Evolutionary conservation across 352 stramenopile genomes (phyloP), one percentile per base, ranked within the genome.

Genomic region (Elongisporangium senticosum): DNA sequence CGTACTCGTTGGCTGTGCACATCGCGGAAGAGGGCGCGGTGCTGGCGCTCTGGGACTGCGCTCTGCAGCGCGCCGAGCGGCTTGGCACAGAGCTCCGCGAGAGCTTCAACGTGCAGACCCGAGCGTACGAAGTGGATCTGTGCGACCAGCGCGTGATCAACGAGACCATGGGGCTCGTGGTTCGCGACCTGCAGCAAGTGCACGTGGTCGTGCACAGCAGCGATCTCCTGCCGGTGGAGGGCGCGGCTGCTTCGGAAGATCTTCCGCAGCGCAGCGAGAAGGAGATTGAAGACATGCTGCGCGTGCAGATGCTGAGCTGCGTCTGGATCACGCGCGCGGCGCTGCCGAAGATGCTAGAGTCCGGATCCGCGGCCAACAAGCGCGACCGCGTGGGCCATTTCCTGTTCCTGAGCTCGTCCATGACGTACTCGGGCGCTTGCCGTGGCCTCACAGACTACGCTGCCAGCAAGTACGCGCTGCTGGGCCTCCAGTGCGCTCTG

Each of bases 1-100:
- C 54, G 19, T 67, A 67, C 50, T 51, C 61, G 40, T 55, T 67
- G 13, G 61, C 56, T 0, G 56, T 67, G 20, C 61, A 67, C 7
- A 13, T 67, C 2, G 61, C 61, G 19, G 39, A 59, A 14, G 54
- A 55, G 19, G 61, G 61, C 6, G 50, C 61, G 13, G 58, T 55
- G n/a, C 55, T 67, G 20, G 56, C 58, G 26, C 61, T 67, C 50
- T 67, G 61, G 61, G 55, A 63, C 50, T 37, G 7, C 26, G 50
- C 63, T 23, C 4, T 24, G n/a, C 55, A 43, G 2, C 50, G 50
- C 51, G 55, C 55, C 23, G 23, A 67, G 50, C 61, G 61, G 6
- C 55, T 67, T 3, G 61, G 49, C 7, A 54, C 15, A 21, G 60
- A 65, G 49, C 53, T 65, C 55, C 50, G 20, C n/a, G 55, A 51